Evolutionary conservation across 2,329 filamentous ascomycete species (phyloP).

Genomic region (Apiospora arundinis): DNA sequence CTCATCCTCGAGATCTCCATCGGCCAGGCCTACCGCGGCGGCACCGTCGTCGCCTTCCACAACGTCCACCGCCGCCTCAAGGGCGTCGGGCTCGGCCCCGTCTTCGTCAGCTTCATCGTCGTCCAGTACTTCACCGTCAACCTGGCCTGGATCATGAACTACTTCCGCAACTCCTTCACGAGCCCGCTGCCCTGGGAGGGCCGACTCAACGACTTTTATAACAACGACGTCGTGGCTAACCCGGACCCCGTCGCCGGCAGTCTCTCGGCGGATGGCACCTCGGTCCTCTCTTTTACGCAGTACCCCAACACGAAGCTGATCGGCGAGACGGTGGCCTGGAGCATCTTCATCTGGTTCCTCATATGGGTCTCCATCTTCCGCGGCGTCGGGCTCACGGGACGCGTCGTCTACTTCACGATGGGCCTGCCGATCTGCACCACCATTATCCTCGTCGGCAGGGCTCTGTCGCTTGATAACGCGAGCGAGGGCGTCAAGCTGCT

Average conservation of each 20-base stretch:
- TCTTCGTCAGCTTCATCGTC: slow-evolving; percentile 61
- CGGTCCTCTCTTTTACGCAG: slow-evolving; percentile 49
- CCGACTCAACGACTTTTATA: slow-evolving; percentile 59
- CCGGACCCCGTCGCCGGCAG: slow-evolving; percentile 48
- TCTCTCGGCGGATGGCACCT: slow-evolving; percentile 44
- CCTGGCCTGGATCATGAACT: slow-evolving; percentile 64
- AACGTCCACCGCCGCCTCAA: slow-evolving; percentile 59
- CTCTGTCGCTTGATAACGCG: slow-evolving; percentile 60
- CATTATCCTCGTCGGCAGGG: slow-evolving; percentile 61
- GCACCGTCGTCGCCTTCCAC: slow-evolving; percentile 60
- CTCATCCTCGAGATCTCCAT: slow-evolving; percentile 69
- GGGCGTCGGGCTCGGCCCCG: slow-evolving; percentile 57
- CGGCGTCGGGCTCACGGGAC: slow-evolving; percentile 62
- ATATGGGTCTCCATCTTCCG: slow-evolving; percentile 66
- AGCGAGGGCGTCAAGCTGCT: slow-evolving; percentile 56
- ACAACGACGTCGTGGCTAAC: slow-evolving; percentile 55
- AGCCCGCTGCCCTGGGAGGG: slow-evolving; percentile 61
- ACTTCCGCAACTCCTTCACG: slow-evolving; percentile 61
- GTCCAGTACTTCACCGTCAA: slow-evolving; percentile 63
- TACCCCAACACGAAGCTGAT: slow-evolving; percentile 56
- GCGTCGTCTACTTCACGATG: slow-evolving; percentile 69
- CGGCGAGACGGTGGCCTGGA: slow-evolving; percentile 65
- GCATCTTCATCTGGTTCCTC: slow-evolving; percentile 63
- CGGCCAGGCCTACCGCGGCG: slow-evolving; percentile 67
- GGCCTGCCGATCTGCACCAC: slow-evolving; percentile 63